Evolutionary conservation across 768 basidiomycete species (phyloP).

Genomic region (Pleurotus giganteus): DNA sequence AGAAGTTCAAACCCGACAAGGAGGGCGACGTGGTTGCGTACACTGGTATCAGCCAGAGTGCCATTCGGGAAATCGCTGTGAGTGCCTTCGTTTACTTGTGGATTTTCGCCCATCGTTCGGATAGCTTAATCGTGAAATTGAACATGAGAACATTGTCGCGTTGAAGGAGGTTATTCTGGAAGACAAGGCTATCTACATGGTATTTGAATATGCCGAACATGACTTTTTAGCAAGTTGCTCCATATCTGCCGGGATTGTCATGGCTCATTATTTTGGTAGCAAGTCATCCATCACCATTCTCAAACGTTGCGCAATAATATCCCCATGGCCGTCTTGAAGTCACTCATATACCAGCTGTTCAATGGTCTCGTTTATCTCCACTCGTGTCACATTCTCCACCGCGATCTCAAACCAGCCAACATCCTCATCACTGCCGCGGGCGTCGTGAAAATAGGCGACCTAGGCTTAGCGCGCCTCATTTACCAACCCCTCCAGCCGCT

Average conservation of each 20-base stretch:
- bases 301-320: constrained; percentile 82
- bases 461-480: constrained; percentile 90
- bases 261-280: constrained; percentile 42
- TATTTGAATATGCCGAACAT: constrained; percentile 98
- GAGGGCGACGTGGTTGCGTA: constrained; percentile 96
- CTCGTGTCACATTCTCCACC: constrained; percentile 91
- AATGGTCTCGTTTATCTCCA: constrained; percentile 96
- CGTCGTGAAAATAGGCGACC: constrained; percentile 96
- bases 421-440: constrained; percentile 91
- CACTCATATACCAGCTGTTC: constrained; percentile 89
- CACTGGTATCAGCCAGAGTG: constrained; percentile 97
- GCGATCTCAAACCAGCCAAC: constrained; percentile 98
- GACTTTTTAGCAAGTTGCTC: constrained; percentile 82
- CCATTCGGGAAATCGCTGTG: constrained; percentile 94
- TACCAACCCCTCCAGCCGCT: constrained; percentile 90
- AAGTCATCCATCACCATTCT: constrained; percentile 98
- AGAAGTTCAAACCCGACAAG: constrained; percentile 99
- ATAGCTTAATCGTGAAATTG: constrained; percentile 85
- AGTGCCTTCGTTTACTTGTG: constrained; percentile 24
- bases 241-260: background rate
- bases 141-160: constrained; percentile 88
- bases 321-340: constrained; percentile 79
- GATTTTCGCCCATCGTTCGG: constrained; percentile 15
- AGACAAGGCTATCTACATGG: constrained; percentile 99
- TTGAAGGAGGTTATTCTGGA: constrained; percentile 95